These are phyloP conservation scores for Rhodotorula paludigena DNA, from an alignment of 768 basidiomycete species.

Conservation along the genomic window DNA sequence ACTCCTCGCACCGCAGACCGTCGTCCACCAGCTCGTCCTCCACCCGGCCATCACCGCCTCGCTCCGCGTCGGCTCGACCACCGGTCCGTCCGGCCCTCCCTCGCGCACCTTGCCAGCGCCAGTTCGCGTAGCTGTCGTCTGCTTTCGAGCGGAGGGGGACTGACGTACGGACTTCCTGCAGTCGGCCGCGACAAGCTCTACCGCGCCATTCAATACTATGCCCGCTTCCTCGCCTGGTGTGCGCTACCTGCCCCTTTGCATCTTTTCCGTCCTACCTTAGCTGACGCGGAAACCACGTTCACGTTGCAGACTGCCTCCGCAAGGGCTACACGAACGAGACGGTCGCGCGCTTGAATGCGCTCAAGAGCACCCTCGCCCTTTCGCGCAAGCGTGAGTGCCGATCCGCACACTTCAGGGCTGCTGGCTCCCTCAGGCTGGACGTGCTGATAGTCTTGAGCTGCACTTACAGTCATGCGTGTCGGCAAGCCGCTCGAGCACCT, in stretches of 20 bases:
- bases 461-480: conserved; percentile 69
- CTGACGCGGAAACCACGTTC: too few species aligned
- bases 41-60: conserved; percentile 73
- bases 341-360: conserved; percentile 70
- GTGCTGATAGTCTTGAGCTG: too few species aligned
- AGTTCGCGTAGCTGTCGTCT: too few species aligned
- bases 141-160: too few species aligned
- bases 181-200: conserved; percentile 92
- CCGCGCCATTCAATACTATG: conserved; percentile 82
- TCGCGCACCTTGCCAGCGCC: too few species aligned
- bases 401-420: not conserved
- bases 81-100: conserved; percentile 44
- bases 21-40: conserved; percentile 60
- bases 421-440: not conserved
- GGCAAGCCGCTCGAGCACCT: conserved; percentile 92
- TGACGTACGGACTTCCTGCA: not conserved
- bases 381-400: conserved; percentile 70
- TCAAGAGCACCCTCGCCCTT: conserved; percentile 77
- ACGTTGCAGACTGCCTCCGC: conserved; percentile 52
- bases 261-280: too few species aligned
- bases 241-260: not conserved
- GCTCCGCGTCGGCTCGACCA: conserved; percentile 73
- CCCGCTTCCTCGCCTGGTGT: conserved; percentile 82
- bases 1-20: conserved; percentile 17
- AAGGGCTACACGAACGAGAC: conserved; percentile 62